Base-by-base conservation (phyloP, 2,329 filamentous ascomycete species). In the Pseudofabraea citricarpa region DNA sequence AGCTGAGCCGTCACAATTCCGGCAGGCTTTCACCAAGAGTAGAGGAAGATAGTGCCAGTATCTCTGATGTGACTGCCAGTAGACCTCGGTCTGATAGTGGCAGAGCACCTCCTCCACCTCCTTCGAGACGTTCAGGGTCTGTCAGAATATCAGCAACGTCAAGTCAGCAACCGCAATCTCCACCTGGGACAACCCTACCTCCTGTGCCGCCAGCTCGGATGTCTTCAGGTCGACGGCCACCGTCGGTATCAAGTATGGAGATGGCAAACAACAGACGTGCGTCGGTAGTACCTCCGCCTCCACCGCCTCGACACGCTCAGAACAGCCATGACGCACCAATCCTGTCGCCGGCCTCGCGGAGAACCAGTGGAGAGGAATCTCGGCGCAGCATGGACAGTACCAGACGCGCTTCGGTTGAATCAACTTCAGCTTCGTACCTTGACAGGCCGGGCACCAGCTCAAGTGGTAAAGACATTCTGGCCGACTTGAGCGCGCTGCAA, bases 401-500 rank as follows among this genome's bases (percentile, higher is more conserved):
- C 12, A 38, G 53, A 42, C 48, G 53, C 40, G 44, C 49, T 24
- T 52, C 50, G 8, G 44, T 45, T 31, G 35, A 59, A 23, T 55
- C 53, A 3, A 55, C 55, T 15, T 33, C 52, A 7, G 35, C 21
- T 15, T 46, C 44, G 32, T 43, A 46, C 31, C 36, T 45, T 29
- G 45, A 49, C 45, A 59, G 22, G 54, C 36, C 20, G 60, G 64
- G 53, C 58, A 69, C 57, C 59, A 69, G 44, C 51, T 67, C 66
- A 8, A 64, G 66, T 41, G 65, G 68, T 1, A 62, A 64, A 32
- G 77, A 86, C 56, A 87, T 90, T 46, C 63, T 91, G 52, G 84
- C 84, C 1, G 85, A 90, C 59, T 64, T 91, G 43, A 76, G 79
- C 36, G 80, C 81, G 18, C 64, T 91, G 49, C 85, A 88, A 64